Evolutionary conservation across 1,139 yeast species (phyloP).

Genomic region (Tardiomyces blankii): DNA sequence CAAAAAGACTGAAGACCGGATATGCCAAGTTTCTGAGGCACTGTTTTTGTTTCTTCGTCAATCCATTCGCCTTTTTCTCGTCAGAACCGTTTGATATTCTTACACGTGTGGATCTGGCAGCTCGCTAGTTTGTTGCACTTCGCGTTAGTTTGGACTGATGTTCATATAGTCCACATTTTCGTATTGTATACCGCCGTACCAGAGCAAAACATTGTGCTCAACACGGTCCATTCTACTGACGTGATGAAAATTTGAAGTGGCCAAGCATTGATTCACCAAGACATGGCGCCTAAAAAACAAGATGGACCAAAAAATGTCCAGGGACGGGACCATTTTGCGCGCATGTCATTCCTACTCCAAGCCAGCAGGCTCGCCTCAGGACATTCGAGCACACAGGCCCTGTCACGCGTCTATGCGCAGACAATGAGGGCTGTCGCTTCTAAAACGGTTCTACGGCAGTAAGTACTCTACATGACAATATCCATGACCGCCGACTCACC

Average conservation of each 20-base stretch:
- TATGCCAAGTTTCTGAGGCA: too few relatives aligned
- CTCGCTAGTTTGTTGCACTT: background rate
- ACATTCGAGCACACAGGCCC: conserved; percentile 8
- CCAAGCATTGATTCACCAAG: too few relatives aligned
- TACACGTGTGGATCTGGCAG: too few relatives aligned
- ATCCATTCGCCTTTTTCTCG: too few relatives aligned
- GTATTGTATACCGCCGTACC: too few relatives aligned
- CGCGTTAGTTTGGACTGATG: background rate
- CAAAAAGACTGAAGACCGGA: too few relatives aligned
- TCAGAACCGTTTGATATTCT: too few relatives aligned
- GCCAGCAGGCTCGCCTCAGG: conserved; percentile 25
- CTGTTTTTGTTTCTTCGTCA: too few relatives aligned
- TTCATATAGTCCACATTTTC: too few relatives aligned
- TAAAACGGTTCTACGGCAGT: conserved; percentile 49
- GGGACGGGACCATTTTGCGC: conserved; percentile 46
- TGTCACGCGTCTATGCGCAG: conserved; percentile 38
- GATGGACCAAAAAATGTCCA: conserved; percentile 30
- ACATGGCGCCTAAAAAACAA: conserved; percentile 10
- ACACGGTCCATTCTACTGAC: too few relatives aligned
- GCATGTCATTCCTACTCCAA: conserved; percentile 49
- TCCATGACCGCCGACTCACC: background rate
- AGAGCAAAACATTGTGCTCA: too few relatives aligned
- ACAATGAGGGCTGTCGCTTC: conserved; percentile 38
- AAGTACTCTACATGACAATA: background rate
- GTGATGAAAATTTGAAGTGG: too few relatives aligned